Base-by-base conservation (phyloP, 2,329 filamentous ascomycete species). In the Xylaria sp. region DNA sequence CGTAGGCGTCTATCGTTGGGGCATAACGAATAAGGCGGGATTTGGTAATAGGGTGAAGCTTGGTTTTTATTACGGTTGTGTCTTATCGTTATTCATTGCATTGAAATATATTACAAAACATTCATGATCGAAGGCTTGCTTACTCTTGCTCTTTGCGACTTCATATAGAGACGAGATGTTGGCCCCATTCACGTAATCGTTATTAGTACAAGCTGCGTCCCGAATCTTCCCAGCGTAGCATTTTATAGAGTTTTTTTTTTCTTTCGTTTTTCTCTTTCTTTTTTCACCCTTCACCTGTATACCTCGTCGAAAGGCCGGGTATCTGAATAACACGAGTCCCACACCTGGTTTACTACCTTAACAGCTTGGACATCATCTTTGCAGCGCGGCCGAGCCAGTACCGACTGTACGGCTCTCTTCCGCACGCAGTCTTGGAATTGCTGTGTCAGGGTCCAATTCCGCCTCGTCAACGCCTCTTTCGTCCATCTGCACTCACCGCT, bases 291-390 rank as follows among this genome's bases (percentile, higher is more conserved):
- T 65, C 79, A 95, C 78, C 93, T 90, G 79, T 97, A 99, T 60
- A 99, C 94, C 78, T 98, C 95, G 79, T 98, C 94, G 80, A 99
- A 99, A 1, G 96, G 96, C 75, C 96, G 85, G 3, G 95, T 98
- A 80, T 99, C 96, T 58, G 88, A 84, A 78, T 97, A 99, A 79
- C 96, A 99, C 74, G 94, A 97, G 73, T 97, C 94, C 93, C 95
- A 99, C n/a, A 99, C 96, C 80, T 97, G 91, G 80, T 98, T 96
- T 65, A 99, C 93, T 29, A 96, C 90, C 81, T 92, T 93, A 58
- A 89, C 87, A 3, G 96, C 96, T 72, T 98, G 92, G 15, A 90
- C 89, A 74, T 97, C 90, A 79, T 97, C 92, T 78, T 92, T 92
- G 77, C 94, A 96, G 53, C 86, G 85, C 17, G 94, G 93, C 68